Base-by-base conservation (phyloP, 345 rosid species). In the Capsella bursapastoris region DNA sequence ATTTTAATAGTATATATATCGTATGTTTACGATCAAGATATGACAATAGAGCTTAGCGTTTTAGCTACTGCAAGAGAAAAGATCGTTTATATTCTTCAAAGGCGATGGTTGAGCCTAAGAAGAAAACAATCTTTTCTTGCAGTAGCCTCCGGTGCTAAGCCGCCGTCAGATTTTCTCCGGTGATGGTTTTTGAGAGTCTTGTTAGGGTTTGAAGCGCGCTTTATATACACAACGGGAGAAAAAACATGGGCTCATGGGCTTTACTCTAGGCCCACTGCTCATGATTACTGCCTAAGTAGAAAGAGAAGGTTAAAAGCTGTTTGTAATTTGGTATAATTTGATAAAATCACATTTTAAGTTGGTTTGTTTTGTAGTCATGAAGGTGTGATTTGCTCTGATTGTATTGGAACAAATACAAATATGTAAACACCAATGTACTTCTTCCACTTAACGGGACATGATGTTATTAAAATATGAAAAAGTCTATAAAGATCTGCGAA, bases 141-240 rank as follows among this genome's bases (percentile, higher is more conserved):
- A 70, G 71, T 70, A 70, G 70, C 71, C 12, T 41, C 27, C 71
- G 80, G 45, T 70, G 28, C 44, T 10, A 64, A 57, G 76, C 71
- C 71, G 71, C 80, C 80, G 80, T 70, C 66, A 76, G 31, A 16
- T 64, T 1, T 43, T 56, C 45, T 22, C 71, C 71, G 71, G 75
- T 63, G 60, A 70, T 53, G 44, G 48, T 62, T 61, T 51, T 0
- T 27, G 48, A 5, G 31, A 52, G 64, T 55, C 52, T 27, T 55
- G 6, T 34, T 61, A 77, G 61, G 75, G 71, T 48, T 70, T 64
- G 3, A 34, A 1, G 27, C 64, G 28, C 12, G 59, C 0, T 56
- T 56, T 70, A 51, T 76, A 77, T 76, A 76, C 12, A 64, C 66
- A 2, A 29, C 32, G 16, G 29, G 3, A 9, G 14, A 32, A 9